Evolutionary conservation across 2,329 filamentous ascomycete genomes (phyloP).

Genomic region (Colletotrichum spaethianum): DNA sequence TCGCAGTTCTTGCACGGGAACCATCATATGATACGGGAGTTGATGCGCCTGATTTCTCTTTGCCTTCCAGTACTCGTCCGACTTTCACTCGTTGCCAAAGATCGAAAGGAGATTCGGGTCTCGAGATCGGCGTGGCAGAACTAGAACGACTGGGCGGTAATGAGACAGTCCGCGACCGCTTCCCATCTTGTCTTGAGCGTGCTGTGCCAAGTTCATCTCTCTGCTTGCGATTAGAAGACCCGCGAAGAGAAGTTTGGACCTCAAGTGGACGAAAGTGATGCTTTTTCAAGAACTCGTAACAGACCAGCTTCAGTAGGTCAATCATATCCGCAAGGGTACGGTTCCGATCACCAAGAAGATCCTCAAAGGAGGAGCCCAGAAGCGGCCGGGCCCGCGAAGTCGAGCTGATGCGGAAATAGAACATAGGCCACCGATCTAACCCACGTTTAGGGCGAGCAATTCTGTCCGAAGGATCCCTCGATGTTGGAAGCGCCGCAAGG

Average conservation of each 20-base stretch:
- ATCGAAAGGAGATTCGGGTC: slow-evolving; percentile 51
- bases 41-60: not conserved
- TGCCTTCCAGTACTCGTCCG: slow-evolving; percentile 41
- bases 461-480: slow-evolving; percentile 59
- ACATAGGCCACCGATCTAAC: slow-evolving; percentile 90
- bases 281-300: slow-evolving; percentile 81
- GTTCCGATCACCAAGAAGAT: slow-evolving; percentile 60
- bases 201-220: not conserved
- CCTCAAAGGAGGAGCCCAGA: slow-evolving; percentile 42
- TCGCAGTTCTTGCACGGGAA: too few relatives aligned
- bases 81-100: slow-evolving; percentile 56
- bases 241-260: slow-evolving; percentile 41
- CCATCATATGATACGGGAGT: not conserved
- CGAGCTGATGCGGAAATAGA: slow-evolving; percentile 78
- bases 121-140: slow-evolving; percentile 23
- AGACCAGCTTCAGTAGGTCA: slow-evolving; percentile 77
- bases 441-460: slow-evolving; percentile 72
- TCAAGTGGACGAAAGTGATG: slow-evolving; percentile 76
- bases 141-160: slow-evolving; percentile 21
- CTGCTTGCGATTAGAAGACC: not conserved
- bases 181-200: not conserved
- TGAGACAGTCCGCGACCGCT: not conserved
- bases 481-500: slow-evolving; percentile 56
- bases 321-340: slow-evolving; percentile 66
- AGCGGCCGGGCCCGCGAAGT: slow-evolving; percentile 1